A percentile compares a stretch with the other conserved stretches of the same genome.
These are phyloP conservation scores for Debaryomycetaceae sp. DNA, from an alignment of 1,139 yeast species.

Conservation along the genomic window DNA sequence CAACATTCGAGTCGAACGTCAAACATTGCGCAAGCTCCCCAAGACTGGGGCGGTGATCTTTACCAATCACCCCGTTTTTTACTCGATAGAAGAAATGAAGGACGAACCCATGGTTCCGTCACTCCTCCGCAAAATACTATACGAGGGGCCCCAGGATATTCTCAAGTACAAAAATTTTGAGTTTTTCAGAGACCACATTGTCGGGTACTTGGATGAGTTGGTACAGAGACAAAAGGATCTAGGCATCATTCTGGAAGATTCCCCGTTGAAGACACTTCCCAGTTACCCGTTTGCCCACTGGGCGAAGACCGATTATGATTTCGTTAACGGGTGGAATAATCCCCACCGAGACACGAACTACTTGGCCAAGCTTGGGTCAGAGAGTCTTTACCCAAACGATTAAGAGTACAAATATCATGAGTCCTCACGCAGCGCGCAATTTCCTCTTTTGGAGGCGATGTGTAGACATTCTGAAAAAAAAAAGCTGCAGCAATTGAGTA, in stretches of 20 bases:
- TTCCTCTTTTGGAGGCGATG: no score
- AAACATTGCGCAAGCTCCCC: slow-evolving; percentile 47
- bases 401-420: no score
- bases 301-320: slow-evolving; percentile 39
- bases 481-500: no score
- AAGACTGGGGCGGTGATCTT: slow-evolving; percentile 46
- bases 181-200: slow-evolving; percentile 53
- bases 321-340: slow-evolving; percentile 46
- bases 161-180: slow-evolving; percentile 60
- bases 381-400: slow-evolving; percentile 8
- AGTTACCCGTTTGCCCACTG: slow-evolving; percentile 60
- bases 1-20: slow-evolving; percentile 57
- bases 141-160: slow-evolving; percentile 64
- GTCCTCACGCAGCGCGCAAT: no score
- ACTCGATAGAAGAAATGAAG: slow-evolving; percentile 70
- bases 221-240: slow-evolving; percentile 53
- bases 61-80: slow-evolving; percentile 66
- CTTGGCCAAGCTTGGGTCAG: slow-evolving; percentile 19
- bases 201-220: slow-evolving; percentile 52
- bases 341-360: slow-evolving; percentile 26
- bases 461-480: neutral
- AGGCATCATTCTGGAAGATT: slow-evolving; percentile 52
- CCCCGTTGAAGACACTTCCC: slow-evolving; percentile 57
- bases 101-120: slow-evolving; percentile 76
- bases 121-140: slow-evolving; percentile 53